Percentiles rank a stretch among this genome's conserved stretches.
Evolutionary conservation across 805 yeast species (phyloP).

Genomic region (Starmerella gropengiesseri): DNA sequence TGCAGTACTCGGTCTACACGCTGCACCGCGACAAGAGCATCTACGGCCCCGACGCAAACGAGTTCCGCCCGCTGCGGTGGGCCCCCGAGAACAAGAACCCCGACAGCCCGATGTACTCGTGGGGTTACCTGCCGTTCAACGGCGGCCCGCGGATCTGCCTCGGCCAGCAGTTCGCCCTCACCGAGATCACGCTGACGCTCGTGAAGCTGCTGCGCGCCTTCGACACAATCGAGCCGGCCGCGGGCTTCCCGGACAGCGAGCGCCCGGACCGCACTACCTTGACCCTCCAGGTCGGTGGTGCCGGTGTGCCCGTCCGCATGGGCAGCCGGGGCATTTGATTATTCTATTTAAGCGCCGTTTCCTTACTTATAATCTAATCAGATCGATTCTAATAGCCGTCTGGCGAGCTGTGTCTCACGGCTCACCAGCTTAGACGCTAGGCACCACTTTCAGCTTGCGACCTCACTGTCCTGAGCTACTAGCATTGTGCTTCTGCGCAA

Average conservation of each 20-base stretch:
- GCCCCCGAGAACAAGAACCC: constrained; percentile 17
- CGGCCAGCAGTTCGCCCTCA: constrained; percentile 43
- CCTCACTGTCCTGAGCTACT: too few relatives aligned
- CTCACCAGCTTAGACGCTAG: too few relatives aligned
- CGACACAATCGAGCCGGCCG: constrained; percentile 12
- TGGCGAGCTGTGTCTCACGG: too few relatives aligned
- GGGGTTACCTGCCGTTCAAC: constrained; percentile 40
- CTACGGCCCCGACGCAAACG: constrained; percentile 35
- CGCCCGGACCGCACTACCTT: constrained; percentile 7
- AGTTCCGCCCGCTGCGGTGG: constrained; percentile 41
- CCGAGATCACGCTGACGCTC: constrained; percentile 36
- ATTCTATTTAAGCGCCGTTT: not conserved
- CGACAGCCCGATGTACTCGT: constrained; percentile 29
- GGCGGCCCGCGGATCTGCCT: constrained; percentile 44
- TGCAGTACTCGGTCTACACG: constrained; percentile 31
- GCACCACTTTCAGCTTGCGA: too few relatives aligned
- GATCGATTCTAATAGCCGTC: too few relatives aligned
- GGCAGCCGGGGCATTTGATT: not conserved
- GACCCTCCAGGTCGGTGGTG: constrained; percentile 13
- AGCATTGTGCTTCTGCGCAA: too few relatives aligned
- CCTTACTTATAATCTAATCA: not conserved
- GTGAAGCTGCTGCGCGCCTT: constrained; percentile 32
- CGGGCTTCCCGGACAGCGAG: constrained; percentile 5
- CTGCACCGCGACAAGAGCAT: constrained; percentile 33
- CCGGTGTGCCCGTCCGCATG: constrained; percentile 14